Evolutionary conservation across 345 rosid species (phyloP).

Genomic region (Garcia nutans): DNA sequence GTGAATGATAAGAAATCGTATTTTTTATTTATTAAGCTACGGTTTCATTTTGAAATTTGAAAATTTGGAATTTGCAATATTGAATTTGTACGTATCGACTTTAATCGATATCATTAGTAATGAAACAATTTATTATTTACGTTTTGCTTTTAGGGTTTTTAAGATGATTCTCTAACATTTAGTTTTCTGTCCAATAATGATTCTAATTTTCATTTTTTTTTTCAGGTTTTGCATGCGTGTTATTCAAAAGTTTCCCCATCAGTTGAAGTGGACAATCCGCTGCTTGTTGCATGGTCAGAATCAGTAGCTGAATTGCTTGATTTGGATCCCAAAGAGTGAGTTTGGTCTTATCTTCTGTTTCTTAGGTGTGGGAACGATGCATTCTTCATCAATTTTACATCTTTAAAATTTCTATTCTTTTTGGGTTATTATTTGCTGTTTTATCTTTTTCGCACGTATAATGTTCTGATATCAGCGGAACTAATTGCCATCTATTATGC

Average conservation of each 20-base stretch:
- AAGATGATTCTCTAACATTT: neutral
- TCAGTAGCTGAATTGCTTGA: slow-evolving; percentile 79
- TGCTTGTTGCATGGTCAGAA: slow-evolving; percentile 92
- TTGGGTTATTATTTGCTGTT: neutral
- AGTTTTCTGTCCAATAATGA: no score
- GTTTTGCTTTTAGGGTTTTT: slow-evolving; percentile 4
- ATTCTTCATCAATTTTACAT: neutral
- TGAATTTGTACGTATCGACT: neutral
- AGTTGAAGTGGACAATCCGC: slow-evolving; percentile 80
- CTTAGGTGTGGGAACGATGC: neutral
- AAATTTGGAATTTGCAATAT: neutral
- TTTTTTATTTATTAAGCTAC: neutral
- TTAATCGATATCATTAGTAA: neutral
- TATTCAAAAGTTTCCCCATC: slow-evolving; percentile 86
- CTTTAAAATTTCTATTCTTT: neutral
- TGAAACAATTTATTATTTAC: neutral
- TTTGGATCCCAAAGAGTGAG: slow-evolving; percentile 90
- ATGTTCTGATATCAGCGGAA: neutral
- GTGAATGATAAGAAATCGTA: neutral
- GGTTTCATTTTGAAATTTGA: neutral
- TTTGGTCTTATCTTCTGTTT: slow-evolving; percentile 7
- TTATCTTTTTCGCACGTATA: neutral
- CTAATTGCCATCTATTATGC: neutral
- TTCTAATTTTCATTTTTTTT: no score
- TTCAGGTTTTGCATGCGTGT: slow-evolving; percentile 88